Base-by-base conservation (phyloP, 495 filamentous ascomycete genomes). In the Trypethelium eluteriae region DNA sequence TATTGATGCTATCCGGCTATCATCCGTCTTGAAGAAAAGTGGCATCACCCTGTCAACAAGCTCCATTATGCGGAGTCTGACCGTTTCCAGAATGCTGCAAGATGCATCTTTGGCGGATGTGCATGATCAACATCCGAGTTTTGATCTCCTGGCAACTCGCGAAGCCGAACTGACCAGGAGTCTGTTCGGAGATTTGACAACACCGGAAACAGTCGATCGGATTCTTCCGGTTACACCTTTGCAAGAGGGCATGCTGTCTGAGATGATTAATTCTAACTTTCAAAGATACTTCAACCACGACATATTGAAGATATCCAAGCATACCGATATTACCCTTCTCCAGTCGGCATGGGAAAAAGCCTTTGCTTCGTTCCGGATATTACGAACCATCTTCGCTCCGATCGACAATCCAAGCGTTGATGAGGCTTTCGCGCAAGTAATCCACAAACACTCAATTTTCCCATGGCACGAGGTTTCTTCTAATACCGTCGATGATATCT, bases 251-350 rank as follows among this genome's bases (percentile, higher is more conserved):
- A 91, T 96, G 83, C 78, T 96, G 53, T 86, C 86, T 0, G 84
- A 88, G 62, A 94, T 93, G 81, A 66, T 89, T 7, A 76, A 80
- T 25, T 90, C 89, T 0, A 76, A 83, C 9, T 88, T 85, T 65
- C 77, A 78, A 35, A 79, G 84, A 67, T 96, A 96, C 73, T 92
- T 91, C 77, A 96, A 93, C 68, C 87, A 89, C 67, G 87, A 93
- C 70, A 75, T 85, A 3, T 74, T 92, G 56, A 82, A 84, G 44
- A 71, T 91, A 0, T 67, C 77, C 2, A 65, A 73, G 0, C 68
- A 77, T 0, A 70, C 86, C 2, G 81, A 94, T 66, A 59, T 82
- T 2, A 38, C 65, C 0, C 78, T 69, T 38, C 77, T 96, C 6
- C 81, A 80, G 61, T 62, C 72, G 38, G 88, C 91, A 4, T 91